Evolutionary conservation across 1,284 basidiomycete genomes (phyloP).

Genomic region (Cystobasidiaceae sp.): DNA sequence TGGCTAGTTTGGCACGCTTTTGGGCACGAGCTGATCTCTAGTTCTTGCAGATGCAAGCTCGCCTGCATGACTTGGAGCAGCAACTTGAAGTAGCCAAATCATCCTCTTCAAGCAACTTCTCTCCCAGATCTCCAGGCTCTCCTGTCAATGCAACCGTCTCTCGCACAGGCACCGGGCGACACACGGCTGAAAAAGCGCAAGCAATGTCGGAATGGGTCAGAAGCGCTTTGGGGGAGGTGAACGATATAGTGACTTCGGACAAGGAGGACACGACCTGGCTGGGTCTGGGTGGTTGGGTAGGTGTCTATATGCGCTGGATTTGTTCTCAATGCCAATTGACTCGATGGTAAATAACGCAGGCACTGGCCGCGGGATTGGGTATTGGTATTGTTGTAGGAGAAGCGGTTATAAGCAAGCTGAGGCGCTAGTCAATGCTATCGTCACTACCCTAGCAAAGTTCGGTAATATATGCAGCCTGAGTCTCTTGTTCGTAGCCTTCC

Average conservation of each 20-base stretch:
- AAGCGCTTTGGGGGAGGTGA: constrained; percentile 17
- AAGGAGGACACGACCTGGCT: constrained; percentile 14
- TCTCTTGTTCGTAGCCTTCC: no score
- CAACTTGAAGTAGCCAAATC: constrained; percentile 2
- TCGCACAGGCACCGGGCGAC: neutral
- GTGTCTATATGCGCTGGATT: neutral
- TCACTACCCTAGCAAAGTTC: neutral
- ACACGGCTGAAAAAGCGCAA: neutral
- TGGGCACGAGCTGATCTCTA: neutral
- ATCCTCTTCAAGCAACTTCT: neutral
- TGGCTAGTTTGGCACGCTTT: neutral
- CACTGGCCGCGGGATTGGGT: constrained; percentile 28
- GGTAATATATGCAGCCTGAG: neutral
- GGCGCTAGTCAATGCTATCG: neutral
- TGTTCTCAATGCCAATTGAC: neutral
- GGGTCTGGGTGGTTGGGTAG: constrained; percentile 24
- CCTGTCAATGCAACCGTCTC: neutral
- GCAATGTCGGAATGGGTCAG: constrained; percentile 30
- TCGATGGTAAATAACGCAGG: neutral
- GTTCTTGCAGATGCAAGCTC: constrained; percentile 20
- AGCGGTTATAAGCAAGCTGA: constrained; percentile 21
- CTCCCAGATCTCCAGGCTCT: neutral
- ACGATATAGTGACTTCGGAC: neutral
- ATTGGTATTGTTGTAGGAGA: constrained; percentile 25
- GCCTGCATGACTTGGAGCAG: constrained; percentile 9